Evolutionary conservation across 768 basidiomycete species (phyloP), one percentile per base, ranked within the genome.

Genomic region (Agrocybe pediades): DNA sequence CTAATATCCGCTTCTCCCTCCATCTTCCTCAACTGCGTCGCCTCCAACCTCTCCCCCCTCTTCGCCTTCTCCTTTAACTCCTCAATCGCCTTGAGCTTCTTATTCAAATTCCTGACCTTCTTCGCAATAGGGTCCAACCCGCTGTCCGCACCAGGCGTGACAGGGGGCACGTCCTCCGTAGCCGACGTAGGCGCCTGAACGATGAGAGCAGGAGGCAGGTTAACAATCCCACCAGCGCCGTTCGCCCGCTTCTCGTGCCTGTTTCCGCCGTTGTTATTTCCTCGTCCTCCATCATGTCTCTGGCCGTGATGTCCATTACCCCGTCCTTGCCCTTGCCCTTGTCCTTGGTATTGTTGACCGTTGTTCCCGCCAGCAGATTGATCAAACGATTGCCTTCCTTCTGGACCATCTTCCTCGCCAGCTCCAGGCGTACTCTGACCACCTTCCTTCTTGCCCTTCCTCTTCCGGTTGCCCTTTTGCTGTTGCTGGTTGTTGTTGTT

Each of bases 61-160:
- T 83, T 88, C 23, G 84, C 82, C 75, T 95, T 94, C 60, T 91
- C 92, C 76, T 98, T 98, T 46, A 99, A 84, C 65, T 98, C 95
- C 19, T 98, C 94, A 60, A 99, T 98, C n/a, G 96, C 96, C 69
- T 97, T 98, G 60, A 99, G 79, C 95, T 97, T 99, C 81, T 99
- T 99, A 68, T 84, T 92, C 70, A 99, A 65, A 68, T 97, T 98
- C 62, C 97, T 80, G 44, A 90, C 82, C 81, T 96, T 98, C 85
- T 98, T 99, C 44, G 91, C 89, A 42, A 78, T 69, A 3, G 91
- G 83, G 67, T 97, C 95, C 53, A 90, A 71, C n/a, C 75, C 74
- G 47, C 68, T 69, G 16, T 86, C 87, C 19, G 68, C 71, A 1
- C 77, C 82, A 29, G 88, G 80, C 21, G 83, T 85, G 1, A 74